Evolutionary conservation across 75 land plant genomes (phyloP), one percentile per base, ranked within the genome.

Genomic region (Larix kaempferi): DNA sequence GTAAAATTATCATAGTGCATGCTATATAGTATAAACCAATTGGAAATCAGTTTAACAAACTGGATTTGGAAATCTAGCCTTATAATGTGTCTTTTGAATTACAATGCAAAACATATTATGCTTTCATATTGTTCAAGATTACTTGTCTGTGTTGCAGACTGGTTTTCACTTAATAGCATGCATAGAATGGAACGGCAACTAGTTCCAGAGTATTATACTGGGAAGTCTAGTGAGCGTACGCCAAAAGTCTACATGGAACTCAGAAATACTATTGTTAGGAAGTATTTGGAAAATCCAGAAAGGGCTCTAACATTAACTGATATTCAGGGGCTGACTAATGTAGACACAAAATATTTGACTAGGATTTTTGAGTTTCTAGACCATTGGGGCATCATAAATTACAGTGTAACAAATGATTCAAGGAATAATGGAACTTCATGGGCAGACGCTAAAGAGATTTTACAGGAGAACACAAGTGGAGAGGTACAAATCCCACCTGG

Each of bases 341-440:
- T 75, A 14, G 78, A 78, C 13, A 37, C 60, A 35, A 90, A 88
- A 27, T 91, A 89, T 54, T 37, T 91, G 44, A 81, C 75, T 78
- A 79, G 91, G 56, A 88, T 97, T 55, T 71, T 92, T 61, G 84
- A 89, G 71, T 97, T 94, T 74, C 82, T 97, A 57, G 88, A 97
- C 37, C 89, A 94, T 58, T 97, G 98, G 95, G 98, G 98, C n/a
- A 92, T 94, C 69, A 94, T 97, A 19, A 97, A 97, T 78, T 97
- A 93, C 66, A 82, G 91, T 72, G 92, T 89, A 56, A 12, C 80
- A 56, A 35, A 14, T 26, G 62, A 78, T 37, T 19, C 83, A 6
- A 81, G 77, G 21, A 82, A 74, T 62, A 75, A 61, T 29, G 84
- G 86, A 59, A 58, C 79, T 16, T 44, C 74, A 69, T 80, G 67